These are phyloP conservation scores for Oryza glaberrima DNA, from an alignment of 176 grass and related monocot species.

Conservation along the genomic window DNA sequence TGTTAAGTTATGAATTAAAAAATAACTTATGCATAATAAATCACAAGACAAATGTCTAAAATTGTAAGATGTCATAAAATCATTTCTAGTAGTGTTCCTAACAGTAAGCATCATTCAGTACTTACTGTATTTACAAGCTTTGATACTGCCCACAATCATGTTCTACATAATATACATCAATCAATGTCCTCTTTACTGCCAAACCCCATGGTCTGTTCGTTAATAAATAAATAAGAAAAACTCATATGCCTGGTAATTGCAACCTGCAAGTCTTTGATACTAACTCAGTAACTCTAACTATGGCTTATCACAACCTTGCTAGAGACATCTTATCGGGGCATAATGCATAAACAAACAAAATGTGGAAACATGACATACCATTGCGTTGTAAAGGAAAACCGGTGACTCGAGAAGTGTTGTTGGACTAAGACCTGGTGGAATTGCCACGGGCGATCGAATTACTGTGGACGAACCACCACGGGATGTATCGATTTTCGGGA, in stretches of 20 bases:
- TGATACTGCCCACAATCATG: slow-evolving; percentile 32
- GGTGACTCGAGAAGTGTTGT: slow-evolving; percentile 86
- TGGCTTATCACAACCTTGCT: neutral
- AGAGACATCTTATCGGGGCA: neutral
- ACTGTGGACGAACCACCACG: slow-evolving; percentile 60
- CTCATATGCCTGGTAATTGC: neutral
- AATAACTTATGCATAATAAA: slow-evolving; percentile 9
- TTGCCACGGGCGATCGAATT: slow-evolving; percentile 74
- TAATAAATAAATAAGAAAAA: neutral
- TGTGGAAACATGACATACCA: slow-evolving; percentile 61
- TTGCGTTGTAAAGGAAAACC: slow-evolving; percentile 78
- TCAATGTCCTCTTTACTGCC: slow-evolving; percentile 15
- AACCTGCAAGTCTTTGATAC: slow-evolving; percentile 12
- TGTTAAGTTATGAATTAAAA: slow-evolving; percentile 8
- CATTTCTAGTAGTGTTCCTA: slow-evolving; percentile 17
- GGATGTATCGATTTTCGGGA: slow-evolving; percentile 76
- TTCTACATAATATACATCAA: slow-evolving; percentile 7
- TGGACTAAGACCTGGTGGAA: slow-evolving; percentile 95
- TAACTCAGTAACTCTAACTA: slow-evolving; percentile 9
- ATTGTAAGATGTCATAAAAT: slow-evolving; percentile 19
- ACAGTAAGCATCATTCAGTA: slow-evolving; percentile 8
- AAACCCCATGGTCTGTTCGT: neutral
- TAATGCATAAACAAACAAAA: slow-evolving; percentile 28
- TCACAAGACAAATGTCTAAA: slow-evolving; percentile 18
- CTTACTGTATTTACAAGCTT: slow-evolving; percentile 2